These are phyloP conservation scores for Collariella sp. DNA, from an alignment of 495 filamentous ascomycete species.

Conservation along the genomic window DNA sequence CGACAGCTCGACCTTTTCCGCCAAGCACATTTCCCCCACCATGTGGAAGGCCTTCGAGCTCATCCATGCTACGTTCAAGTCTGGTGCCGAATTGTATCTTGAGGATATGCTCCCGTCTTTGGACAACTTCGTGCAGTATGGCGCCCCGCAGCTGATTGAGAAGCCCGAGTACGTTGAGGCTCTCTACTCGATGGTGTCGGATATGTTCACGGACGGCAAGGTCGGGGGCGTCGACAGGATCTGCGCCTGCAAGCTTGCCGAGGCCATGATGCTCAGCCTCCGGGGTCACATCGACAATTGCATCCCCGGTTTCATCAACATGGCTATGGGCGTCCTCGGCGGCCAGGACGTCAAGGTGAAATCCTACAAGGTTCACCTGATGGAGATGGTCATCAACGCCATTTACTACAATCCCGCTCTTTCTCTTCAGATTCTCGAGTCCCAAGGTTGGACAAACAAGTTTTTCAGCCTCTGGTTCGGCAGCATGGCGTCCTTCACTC, in stretches of 20 bases:
- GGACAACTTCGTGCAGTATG: constrained; percentile 94
- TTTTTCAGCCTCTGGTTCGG: constrained; percentile 98
- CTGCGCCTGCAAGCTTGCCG: constrained; percentile 97
- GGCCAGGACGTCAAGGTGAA: constrained; percentile 67
- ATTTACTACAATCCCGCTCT: constrained; percentile 92
- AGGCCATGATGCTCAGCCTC: constrained; percentile 92
- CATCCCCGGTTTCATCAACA: constrained; percentile 74
- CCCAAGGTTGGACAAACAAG: constrained; percentile 96
- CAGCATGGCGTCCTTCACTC: constrained; percentile 84
- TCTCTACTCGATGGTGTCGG: constrained; percentile 71
- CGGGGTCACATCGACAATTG: constrained; percentile 82
- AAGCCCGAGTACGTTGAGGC: constrained; percentile 81
- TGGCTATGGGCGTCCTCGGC: constrained; percentile 76
- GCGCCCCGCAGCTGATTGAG: constrained; percentile 65
- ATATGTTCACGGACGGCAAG: constrained; percentile 66
- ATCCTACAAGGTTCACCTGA: constrained; percentile 86
- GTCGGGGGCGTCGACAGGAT: constrained; percentile 93
- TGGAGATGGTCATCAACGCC: constrained; percentile 98
- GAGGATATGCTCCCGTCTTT: constrained; percentile 97
- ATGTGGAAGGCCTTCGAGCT: constrained; percentile 99
- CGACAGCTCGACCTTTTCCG: constrained; percentile 97
- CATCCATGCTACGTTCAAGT: constrained; percentile 94
- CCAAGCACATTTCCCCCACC: constrained; percentile 85
- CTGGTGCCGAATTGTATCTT: constrained; percentile 92
- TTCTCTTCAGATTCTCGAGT: constrained; percentile 73